Evolutionary conservation across 139 green algal species (phyloP).

Genomic region (Bryopsis sp.): DNA sequence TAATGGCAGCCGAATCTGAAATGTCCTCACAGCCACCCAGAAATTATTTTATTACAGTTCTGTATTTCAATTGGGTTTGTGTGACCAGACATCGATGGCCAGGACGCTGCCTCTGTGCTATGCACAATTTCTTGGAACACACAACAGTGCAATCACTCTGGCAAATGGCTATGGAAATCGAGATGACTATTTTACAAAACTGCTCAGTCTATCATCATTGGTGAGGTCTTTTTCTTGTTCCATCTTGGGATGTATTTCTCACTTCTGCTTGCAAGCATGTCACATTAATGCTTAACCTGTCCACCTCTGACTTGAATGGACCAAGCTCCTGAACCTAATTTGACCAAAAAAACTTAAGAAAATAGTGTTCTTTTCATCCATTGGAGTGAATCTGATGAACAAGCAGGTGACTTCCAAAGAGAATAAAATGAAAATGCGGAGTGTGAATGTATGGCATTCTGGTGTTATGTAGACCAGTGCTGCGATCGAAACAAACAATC

Average conservation of each 20-base stretch:
- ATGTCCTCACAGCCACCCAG: neutral
- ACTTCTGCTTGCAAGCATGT: too few species aligned
- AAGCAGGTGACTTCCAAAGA: too few species aligned
- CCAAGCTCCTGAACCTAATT: too few species aligned
- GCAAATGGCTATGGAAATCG: slow-evolving; percentile 68
- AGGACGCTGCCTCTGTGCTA: slow-evolving; percentile 29
- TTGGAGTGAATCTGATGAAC: too few species aligned
- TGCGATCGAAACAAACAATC: slow-evolving; percentile 55
- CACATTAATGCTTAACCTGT: too few species aligned
- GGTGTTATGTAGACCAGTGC: neutral
- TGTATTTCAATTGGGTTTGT: neutral
- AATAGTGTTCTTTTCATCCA: too few species aligned
- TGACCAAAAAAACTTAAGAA: too few species aligned
- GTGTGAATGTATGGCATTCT: neutral
- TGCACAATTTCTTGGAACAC: slow-evolving; percentile 45
- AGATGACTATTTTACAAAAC: slow-evolving; percentile 37
- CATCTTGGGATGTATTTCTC: too few species aligned
- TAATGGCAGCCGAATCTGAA: neutral
- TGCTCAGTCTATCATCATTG: neutral
- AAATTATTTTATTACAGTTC: neutral
- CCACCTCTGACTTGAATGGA: neutral
- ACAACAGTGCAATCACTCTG: slow-evolving; percentile 66
- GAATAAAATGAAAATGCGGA: slow-evolving; percentile 1
- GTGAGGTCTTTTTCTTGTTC: neutral
- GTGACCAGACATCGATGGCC: slow-evolving; percentile 33